Conservation (phyloP, 176 grass and related monocot genomes). For the Oryza longistaminata region DNA sequence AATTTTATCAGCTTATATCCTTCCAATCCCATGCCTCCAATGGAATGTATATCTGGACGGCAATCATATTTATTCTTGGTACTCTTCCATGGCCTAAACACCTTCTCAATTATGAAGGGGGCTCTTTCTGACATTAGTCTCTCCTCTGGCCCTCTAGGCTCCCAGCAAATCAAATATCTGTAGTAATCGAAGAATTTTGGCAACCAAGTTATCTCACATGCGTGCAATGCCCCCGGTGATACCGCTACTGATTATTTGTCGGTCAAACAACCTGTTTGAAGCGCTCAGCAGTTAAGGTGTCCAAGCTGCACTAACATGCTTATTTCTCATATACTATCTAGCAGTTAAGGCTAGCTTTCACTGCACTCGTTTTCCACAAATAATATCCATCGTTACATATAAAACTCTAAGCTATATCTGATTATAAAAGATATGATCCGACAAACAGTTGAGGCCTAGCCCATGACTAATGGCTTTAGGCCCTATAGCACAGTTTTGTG, state of each 20-base stretch:
- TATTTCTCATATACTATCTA: background rate
- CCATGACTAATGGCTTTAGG: background rate
- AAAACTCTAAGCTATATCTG: background rate
- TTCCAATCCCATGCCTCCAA: background rate
- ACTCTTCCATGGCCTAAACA: background rate
- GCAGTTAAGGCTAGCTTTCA: background rate
- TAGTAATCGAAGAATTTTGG: background rate
- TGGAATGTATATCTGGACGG: slow-evolving; percentile 31
- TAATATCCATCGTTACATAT: background rate
- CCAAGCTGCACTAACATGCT: background rate
- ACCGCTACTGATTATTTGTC: background rate
- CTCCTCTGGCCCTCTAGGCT: background rate
- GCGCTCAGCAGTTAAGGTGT: background rate
- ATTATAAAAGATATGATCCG: background rate
- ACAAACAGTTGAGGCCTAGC: background rate
- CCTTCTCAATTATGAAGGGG: slow-evolving; percentile 27
- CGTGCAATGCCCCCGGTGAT: background rate
- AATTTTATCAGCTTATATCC: slow-evolving; percentile 19
- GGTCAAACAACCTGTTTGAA: background rate
- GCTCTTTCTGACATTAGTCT: background rate
- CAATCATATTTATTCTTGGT: slow-evolving; percentile 37
- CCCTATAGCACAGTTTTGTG: background rate
- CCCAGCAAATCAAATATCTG: background rate
- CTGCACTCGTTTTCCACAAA: background rate
- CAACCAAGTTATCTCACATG: background rate